Evolutionary conservation across 2,329 filamentous ascomycete species (phyloP).

Genomic region (Helminthosporium solani): DNA sequence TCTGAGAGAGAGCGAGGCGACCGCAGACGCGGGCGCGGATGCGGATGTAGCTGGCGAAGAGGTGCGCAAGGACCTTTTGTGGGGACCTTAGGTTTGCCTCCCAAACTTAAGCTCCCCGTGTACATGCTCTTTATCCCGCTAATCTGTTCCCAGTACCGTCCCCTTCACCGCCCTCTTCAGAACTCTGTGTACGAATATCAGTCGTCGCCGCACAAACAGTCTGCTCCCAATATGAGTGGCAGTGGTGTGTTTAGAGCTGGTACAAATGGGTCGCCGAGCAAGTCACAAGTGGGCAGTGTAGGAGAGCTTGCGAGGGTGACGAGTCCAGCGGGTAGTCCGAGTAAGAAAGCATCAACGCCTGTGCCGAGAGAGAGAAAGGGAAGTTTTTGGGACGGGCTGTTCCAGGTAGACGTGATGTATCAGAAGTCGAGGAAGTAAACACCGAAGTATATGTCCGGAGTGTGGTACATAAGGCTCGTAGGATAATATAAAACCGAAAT

Average conservation of each 20-base stretch:
- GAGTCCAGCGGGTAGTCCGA: slow-evolving; percentile 21
- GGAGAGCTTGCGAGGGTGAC: slow-evolving; percentile 15
- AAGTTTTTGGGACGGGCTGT: slow-evolving; percentile 43
- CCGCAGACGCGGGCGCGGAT: slow-evolving; percentile 16
- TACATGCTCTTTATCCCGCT: neutral
- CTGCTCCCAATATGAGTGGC: slow-evolving; percentile 9
- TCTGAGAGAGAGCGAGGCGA: slow-evolving; percentile 34
- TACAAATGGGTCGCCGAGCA: slow-evolving; percentile 16
- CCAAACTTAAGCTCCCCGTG: slow-evolving; percentile 33
- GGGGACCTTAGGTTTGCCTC: slow-evolving; percentile 44
- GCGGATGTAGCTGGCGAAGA: slow-evolving; percentile 34
- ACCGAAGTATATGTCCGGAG: neutral
- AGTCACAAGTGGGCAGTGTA: slow-evolving; percentile 18
- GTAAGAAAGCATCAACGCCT: slow-evolving; percentile 14
- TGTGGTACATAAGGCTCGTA: too few species aligned
- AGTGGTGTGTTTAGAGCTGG: slow-evolving; percentile 8
- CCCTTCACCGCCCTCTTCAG: neutral
- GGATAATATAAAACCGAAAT: too few species aligned
- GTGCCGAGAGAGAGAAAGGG: slow-evolving; percentile 20
- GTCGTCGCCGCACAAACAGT: slow-evolving; percentile 18
- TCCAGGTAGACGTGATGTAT: slow-evolving; percentile 43
- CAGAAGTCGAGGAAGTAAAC: slow-evolving; percentile 31
- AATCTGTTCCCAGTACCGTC: neutral
- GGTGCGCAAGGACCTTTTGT: slow-evolving; percentile 49
- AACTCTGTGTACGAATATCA: slow-evolving; percentile 8